Evolutionary conservation across 257 asterid species (phyloP), one percentile per base, ranked within the genome.

Genomic region (Nicotiana attenuata): DNA sequence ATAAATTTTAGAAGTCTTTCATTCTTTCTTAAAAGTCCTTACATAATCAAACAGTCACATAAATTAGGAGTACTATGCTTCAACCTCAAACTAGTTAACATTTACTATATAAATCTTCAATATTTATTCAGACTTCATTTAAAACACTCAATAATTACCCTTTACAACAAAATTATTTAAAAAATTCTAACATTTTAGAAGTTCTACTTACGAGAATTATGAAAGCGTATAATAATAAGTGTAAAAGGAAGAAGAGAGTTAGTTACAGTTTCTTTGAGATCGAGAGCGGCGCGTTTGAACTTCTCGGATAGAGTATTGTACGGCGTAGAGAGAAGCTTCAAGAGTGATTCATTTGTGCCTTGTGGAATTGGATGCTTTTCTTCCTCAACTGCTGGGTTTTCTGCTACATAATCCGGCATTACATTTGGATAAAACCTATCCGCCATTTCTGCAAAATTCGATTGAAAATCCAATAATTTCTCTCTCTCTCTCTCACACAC

Each of bases 391-490:
- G 73, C 2, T 0, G 90, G 91, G 83, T 76, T 82, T 82, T 93
- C 97, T 6, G 83, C 88, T 20, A 92, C 83, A n/a, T 89, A 92
- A 80, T 93, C 93, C 5, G 97, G 97, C 92, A 93, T 92, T 41
- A 35, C 63, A 53, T 92, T 92, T 1, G 85, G 90, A 59, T 89
- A 92, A 78, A 45, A 93, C 52, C 94, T 90, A 67, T 90, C 94
- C 45, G 91, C 91, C 97, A 93, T 92, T 59, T 81, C 67, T 31
- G 24, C 16, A 47, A n/a, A n/a, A 45, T 35, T 22, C 7, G 0
- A 6, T 53, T 4, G 20, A 68, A n/a, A 68, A 68, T 68, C 29
- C 10, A 68, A n/a, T n/a, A n/a, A n/a, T n/a, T n/a, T n/a, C n/a
- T n/a, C n/a, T n/a, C n/a, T n/a, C n/a, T n/a, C n/a, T n/a, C n/a